phyloP scores from a whole-genome alignment of 345 rosid species.

The Lumnitzera racemosa region DNA sequence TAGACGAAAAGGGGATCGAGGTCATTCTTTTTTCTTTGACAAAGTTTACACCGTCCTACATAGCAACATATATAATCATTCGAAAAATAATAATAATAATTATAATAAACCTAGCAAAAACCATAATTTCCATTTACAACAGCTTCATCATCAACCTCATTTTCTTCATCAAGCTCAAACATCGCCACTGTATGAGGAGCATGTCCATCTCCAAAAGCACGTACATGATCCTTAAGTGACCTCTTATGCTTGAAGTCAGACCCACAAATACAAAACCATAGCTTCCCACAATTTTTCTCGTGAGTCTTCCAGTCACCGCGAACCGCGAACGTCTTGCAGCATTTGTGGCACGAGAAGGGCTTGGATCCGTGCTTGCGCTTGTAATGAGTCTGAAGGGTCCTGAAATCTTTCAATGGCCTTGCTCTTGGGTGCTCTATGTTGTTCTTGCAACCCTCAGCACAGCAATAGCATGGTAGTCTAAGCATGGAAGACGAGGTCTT shows the following conservation, averaged over 20 bases:
- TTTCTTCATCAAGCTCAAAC: conserved; percentile 24
- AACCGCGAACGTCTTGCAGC: conserved; percentile 52
- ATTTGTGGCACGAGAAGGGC: conserved; percentile 54
- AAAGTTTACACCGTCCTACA: too few species aligned
- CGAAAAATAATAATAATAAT: too few species aligned
- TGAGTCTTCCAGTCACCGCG: conserved; percentile 71
- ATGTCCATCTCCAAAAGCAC: conserved; percentile 57
- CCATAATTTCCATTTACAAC: conserved; percentile 8
- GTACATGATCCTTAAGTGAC: conserved; percentile 62
- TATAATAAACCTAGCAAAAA: too few species aligned
- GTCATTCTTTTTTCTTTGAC: too few species aligned
- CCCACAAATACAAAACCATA: conserved; percentile 64
- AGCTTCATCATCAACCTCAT: conserved; percentile 21
- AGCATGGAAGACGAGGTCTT: conserved; percentile 56
- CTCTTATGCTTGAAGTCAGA: conserved; percentile 69
- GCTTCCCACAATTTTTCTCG: conserved; percentile 62
- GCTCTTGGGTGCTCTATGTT: conserved; percentile 78
- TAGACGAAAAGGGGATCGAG: too few species aligned
- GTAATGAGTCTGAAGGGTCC: conserved; percentile 93
- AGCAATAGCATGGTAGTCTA: conserved; percentile 80
- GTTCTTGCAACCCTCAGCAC: conserved; percentile 77
- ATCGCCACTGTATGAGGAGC: conserved; percentile 32
- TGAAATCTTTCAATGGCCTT: conserved; percentile 77
- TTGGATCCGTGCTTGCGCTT: conserved; percentile 75
- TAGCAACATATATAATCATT: too few species aligned